phyloP scores from a whole-genome alignment of 495 filamentous ascomycete species.

The Sordaria brevicollis region DNA sequence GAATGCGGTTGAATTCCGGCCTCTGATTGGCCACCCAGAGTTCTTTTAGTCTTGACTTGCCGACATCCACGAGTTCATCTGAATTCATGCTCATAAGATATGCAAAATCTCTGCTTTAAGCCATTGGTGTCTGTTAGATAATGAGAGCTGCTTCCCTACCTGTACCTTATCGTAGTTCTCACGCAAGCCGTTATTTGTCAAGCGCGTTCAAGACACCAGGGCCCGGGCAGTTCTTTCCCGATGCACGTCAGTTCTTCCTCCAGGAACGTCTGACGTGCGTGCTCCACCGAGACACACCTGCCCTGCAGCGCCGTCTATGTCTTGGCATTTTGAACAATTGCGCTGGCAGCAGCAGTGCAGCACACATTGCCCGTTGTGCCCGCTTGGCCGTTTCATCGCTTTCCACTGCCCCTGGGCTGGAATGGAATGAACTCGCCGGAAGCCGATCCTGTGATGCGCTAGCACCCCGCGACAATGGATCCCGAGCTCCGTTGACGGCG shows the following conservation, averaged over 20 bases:
- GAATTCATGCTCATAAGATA: too few relatives aligned
- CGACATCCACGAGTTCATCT: not conserved
- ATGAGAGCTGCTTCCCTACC: not conserved
- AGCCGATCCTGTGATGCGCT: not conserved
- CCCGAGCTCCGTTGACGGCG: not conserved
- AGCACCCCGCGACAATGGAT: not conserved
- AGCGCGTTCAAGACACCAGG: not conserved
- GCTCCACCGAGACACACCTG: not conserved
- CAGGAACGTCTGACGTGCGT: not conserved
- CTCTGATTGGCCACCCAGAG: constrained; percentile 6
- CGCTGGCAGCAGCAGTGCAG: not conserved
- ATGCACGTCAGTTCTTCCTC: not conserved
- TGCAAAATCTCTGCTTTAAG: not conserved
- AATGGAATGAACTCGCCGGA: not conserved
- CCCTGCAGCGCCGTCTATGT: not conserved
- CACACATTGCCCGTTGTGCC: too few relatives aligned
- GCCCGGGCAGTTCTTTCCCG: not conserved
- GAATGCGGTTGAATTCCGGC: constrained; percentile 8
- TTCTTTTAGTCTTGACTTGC: not conserved
- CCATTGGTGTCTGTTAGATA: not conserved
- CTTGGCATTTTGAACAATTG: not conserved
- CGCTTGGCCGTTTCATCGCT: not conserved
- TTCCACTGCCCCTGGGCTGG: not conserved
- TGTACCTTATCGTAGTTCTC: not conserved
- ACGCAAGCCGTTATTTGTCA: not conserved